phyloP scores from a whole-genome alignment of 176 grass and related monocot species.

The Elaeis guineensis region DNA sequence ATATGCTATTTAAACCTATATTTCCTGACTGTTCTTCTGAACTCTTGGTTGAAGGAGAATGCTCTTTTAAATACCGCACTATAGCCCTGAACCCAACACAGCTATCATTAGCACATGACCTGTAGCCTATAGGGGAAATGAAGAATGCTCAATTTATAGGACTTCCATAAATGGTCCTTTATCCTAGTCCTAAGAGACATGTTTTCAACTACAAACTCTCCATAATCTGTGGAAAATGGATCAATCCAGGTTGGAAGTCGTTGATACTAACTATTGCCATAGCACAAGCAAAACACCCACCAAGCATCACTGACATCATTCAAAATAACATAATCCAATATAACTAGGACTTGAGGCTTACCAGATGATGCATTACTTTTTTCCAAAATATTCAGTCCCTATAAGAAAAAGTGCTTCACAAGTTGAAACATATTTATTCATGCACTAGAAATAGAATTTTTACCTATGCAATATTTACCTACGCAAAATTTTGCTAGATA shows the following conservation, averaged over 20 bases:
- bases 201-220: constrained; percentile 37
- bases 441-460: too few species aligned
- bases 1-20: constrained; percentile 58
- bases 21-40: constrained; percentile 32
- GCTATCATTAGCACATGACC: not conserved
- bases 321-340: too few species aligned
- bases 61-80: constrained; percentile 62
- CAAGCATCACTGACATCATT: too few species aligned
- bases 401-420: not conserved
- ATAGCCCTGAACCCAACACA: constrained; percentile 42
- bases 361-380: constrained; percentile 14
- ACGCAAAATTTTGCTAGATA: too few species aligned
- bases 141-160: constrained; percentile 13
- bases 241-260: not conserved
- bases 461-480: too few species aligned
- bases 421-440: not conserved
- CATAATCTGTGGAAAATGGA: constrained; percentile 28
- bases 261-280: too few species aligned
- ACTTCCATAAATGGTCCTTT: constrained; percentile 2
- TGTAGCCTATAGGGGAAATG: not conserved
- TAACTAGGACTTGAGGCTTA: not conserved
- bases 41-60: constrained; percentile 21
- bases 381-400: constrained; percentile 37
- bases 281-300: too few species aligned
- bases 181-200: constrained; percentile 85